phyloP scores from a whole-genome alignment of 495 filamentous ascomycete species.

The Aspergillus bertholletiae region DNA sequence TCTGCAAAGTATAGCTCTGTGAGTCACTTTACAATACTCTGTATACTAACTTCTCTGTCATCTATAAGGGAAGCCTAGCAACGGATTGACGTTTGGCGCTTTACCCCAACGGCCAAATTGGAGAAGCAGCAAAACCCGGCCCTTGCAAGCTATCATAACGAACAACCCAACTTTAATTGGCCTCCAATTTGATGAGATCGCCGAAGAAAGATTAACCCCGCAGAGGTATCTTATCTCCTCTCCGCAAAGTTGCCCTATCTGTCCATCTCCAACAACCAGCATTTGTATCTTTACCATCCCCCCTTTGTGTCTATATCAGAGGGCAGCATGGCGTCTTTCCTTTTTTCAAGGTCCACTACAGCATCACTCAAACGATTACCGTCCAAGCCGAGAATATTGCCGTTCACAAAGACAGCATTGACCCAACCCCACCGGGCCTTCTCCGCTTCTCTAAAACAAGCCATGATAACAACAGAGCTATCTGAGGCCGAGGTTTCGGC shows the following conservation, averaged over 20 bases:
- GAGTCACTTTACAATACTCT: too few relatives aligned
- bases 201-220: conserved; percentile 5
- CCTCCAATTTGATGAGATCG: not conserved
- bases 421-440: conserved; percentile 18
- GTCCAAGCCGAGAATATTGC: conserved; percentile 1
- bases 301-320: not conserved
- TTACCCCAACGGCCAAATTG: conserved; percentile 5
- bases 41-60: too few relatives aligned
- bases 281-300: not conserved
- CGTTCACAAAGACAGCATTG: not conserved
- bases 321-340: conserved; percentile 3
- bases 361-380: conserved; percentile 2
- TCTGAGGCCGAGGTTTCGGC: conserved; percentile 39
- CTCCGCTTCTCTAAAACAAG: conserved; percentile 21
- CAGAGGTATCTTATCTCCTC: conserved; percentile 14
- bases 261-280: conserved; percentile 1
- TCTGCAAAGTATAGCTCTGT: too few relatives aligned
- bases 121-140: not conserved
- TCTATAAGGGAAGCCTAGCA: too few relatives aligned
- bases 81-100: too few relatives aligned
- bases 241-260: conserved; percentile 3
- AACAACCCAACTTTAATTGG: not conserved
- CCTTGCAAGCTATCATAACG: not conserved
- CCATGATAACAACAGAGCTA: conserved; percentile 39
- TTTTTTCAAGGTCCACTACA: not conserved